Conservation (phyloP, 2,329 filamentous ascomycete genomes). For the Pseudogymnoascus sp. region DNA sequence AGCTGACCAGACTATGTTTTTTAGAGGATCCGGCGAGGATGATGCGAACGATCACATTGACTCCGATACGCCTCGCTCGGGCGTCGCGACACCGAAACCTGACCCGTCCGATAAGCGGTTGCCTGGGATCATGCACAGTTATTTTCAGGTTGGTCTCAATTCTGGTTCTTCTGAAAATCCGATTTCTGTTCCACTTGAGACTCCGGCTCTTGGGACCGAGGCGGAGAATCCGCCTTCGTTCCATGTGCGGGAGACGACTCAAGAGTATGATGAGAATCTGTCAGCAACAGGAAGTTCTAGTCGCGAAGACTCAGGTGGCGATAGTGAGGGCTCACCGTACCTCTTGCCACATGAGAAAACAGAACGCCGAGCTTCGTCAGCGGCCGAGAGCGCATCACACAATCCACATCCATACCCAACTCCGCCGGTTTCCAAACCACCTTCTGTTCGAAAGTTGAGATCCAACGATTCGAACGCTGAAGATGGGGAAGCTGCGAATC, state of each 20-base stretch:
- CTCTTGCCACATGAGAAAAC: slow-evolving; percentile 21
- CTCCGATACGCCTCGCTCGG: slow-evolving; percentile 80
- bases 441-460: slow-evolving; percentile 38
- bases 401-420: slow-evolving; percentile 45
- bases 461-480: slow-evolving; percentile 34
- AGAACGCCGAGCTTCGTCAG: slow-evolving; percentile 21
- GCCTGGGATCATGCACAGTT: slow-evolving; percentile 89
- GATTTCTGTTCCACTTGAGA: slow-evolving; percentile 26
- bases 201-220: slow-evolving; percentile 21
- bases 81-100: slow-evolving; percentile 86
- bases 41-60: slow-evolving; percentile 71
- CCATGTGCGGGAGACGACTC: slow-evolving; percentile 18
- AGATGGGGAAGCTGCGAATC: slow-evolving; percentile 32
- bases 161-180: slow-evolving; percentile 55
- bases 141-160: slow-evolving; percentile 91
- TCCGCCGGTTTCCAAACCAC: slow-evolving; percentile 46
- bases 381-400: slow-evolving; percentile 16
- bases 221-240: slow-evolving; percentile 18
- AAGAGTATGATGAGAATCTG: slow-evolving; percentile 19
- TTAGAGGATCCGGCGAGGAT: slow-evolving; percentile 44
- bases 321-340: slow-evolving; percentile 20
- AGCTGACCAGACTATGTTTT: background rate
- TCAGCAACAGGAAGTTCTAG: slow-evolving; percentile 23
- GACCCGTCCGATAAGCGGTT: slow-evolving; percentile 91
- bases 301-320: slow-evolving; percentile 21